Evolutionary conservation across 768 basidiomycete species (phyloP), one percentile per base, ranked within the genome.

Genomic region (Sporobolomyces pararoseus): DNA sequence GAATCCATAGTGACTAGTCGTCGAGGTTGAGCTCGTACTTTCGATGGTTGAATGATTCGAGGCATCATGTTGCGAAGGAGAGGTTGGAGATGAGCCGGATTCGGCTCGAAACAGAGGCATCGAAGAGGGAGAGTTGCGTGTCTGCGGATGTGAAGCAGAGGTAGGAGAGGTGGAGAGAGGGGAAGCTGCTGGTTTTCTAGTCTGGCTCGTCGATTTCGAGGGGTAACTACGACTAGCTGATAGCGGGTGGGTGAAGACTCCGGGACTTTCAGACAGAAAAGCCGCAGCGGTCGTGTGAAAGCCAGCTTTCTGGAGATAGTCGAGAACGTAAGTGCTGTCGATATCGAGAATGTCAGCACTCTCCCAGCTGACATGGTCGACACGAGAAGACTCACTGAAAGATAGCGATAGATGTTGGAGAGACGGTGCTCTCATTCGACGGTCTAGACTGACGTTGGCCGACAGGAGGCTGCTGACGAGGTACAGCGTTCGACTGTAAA

Each of bases 311-410:
- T 71, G 67, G 3, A 76, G 62, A 65, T 76, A 76, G 66, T 75
- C 76, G 69, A 75, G 73, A n/a, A 76, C 51, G 62, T 75, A 76
- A 7, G 74, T 39, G 58, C 70, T 72, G 53, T 47, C 46, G 21
- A 12, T 14, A 14, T 47, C 6, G 46, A n/a, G n/a, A n/a, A n/a
- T n/a, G n/a, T n/a, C n/a, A n/a, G n/a, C n/a, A n/a, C n/a, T n/a
- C n/a, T n/a, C n/a, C n/a, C n/a, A n/a, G n/a, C n/a, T n/a, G n/a
- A n/a, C n/a, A n/a, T 42, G 39, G 17, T 42, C 39, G 17, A 42
- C n/a, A n/a, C n/a, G n/a, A 42, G 39, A 9, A n/a, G 31, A 55
- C 54, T 31, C 27, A 58, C 57, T 58, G 57, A 42, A 58, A 58
- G 35, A 58, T 39, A 16, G 57, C 39, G 9, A 34, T 55, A 31